Conservation (phyloP, 1,284 basidiomycete genomes). For the Ustilago esculenta region DNA sequence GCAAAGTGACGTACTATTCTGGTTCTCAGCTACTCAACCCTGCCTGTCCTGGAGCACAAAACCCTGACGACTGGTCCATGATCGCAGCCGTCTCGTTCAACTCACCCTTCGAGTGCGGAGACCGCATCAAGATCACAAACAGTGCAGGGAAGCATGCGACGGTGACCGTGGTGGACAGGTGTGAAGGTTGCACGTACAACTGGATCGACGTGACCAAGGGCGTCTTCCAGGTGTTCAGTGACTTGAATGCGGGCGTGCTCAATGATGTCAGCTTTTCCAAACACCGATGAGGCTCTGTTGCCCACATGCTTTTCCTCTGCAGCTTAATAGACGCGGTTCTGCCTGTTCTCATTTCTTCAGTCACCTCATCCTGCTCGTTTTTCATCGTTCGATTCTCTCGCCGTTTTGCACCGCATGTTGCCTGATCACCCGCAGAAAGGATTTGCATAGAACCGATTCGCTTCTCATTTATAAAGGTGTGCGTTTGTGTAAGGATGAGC, state of each 20-base stretch:
- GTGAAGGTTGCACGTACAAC: slow-evolving; percentile 19
- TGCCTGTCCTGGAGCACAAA: slow-evolving; percentile 14
- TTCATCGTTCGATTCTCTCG: no score
- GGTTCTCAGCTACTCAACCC: slow-evolving; percentile 32
- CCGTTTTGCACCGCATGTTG: no score
- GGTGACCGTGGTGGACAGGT: slow-evolving; percentile 35
- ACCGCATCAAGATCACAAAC: slow-evolving; percentile 17
- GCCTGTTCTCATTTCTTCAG: no score
- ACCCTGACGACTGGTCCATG: slow-evolving; percentile 25
- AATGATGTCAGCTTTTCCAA: slow-evolving; percentile 19
- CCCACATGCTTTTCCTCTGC: no score
- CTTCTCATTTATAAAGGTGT: no score
- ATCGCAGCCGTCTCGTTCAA: slow-evolving; percentile 35
- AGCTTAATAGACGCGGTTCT: no score
- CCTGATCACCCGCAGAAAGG: no score
- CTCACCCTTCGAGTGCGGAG: slow-evolving; percentile 34
- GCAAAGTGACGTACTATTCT: slow-evolving; percentile 37
- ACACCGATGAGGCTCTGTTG: slow-evolving; percentile 2
- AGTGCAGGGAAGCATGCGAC: not conserved
- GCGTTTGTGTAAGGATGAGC: no score
- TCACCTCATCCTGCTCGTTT: no score
- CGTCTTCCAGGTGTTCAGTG: slow-evolving; percentile 22
- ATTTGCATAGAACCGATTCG: no score
- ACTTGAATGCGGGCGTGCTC: slow-evolving; percentile 21
- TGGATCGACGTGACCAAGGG: slow-evolving; percentile 50